These are phyloP conservation scores for Hypoxylon sp. DNA, from an alignment of 2,329 filamentous ascomycete species.

Conservation along the genomic window DNA sequence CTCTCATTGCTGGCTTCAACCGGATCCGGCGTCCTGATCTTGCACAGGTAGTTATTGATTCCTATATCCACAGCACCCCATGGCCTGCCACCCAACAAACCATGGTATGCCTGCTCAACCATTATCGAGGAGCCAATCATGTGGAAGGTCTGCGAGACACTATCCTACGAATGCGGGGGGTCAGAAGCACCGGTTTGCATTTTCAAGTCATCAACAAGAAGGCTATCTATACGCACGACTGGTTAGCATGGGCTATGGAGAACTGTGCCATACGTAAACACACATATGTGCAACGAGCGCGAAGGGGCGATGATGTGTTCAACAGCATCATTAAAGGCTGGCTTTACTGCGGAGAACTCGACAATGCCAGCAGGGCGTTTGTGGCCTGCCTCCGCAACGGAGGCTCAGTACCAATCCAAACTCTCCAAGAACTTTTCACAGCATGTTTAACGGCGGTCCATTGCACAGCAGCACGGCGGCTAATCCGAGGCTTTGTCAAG, in stretches of 20 bases:
- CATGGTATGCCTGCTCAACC: constrained; percentile 64
- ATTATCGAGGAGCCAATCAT: constrained; percentile 62
- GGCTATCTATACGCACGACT: constrained; percentile 48
- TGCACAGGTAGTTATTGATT: constrained; percentile 67
- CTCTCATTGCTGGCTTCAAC: constrained; percentile 76
- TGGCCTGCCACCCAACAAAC: constrained; percentile 66
- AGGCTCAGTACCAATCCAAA: constrained; percentile 42
- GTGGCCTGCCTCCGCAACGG: constrained; percentile 50
- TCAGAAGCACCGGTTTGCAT: constrained; percentile 53
- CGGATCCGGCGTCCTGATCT: constrained; percentile 64
- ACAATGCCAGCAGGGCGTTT: constrained; percentile 50
- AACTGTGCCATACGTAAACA: constrained; percentile 53
- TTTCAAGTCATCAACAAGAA: constrained; percentile 52
- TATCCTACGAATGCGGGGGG: constrained; percentile 63
- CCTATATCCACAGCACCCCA: constrained; percentile 62
- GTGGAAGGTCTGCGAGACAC: constrained; percentile 61
- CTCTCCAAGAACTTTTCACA: constrained; percentile 49
- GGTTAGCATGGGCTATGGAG: constrained; percentile 43
- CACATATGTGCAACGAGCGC: constrained; percentile 58
- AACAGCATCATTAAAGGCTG: constrained; percentile 65
- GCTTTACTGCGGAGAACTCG: constrained; percentile 59
- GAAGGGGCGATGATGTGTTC: constrained; percentile 58
- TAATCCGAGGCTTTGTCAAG: constrained; percentile 48
- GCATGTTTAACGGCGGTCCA: constrained; percentile 46
- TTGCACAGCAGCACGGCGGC: constrained; percentile 44